Percentiles rank a stretch among this genome's conserved stretches.
These are phyloP conservation scores for Xanthoceras sorbifolium DNA, from an alignment of 345 rosid species.

Conservation along the genomic window DNA sequence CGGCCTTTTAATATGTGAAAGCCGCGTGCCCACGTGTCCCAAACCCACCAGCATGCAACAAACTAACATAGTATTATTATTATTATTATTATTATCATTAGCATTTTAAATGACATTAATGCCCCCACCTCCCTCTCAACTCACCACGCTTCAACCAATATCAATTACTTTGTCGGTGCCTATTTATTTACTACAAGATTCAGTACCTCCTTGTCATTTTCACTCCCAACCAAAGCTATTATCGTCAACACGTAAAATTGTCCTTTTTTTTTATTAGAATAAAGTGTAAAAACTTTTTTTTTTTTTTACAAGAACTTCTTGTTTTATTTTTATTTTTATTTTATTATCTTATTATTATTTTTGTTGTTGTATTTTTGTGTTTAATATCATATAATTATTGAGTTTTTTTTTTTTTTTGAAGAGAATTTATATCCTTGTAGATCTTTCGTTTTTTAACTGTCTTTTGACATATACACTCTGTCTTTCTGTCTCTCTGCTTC, in stretches of 20 bases:
- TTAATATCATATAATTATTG: too few relatives aligned
- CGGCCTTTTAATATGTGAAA: neutral
- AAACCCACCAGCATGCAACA: neutral
- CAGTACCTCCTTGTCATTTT: neutral
- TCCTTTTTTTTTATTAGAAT: too few relatives aligned
- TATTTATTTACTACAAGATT: neutral
- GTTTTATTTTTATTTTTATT: too few relatives aligned
- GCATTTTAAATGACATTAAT: slow-evolving; percentile 8
- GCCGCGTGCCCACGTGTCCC: neutral
- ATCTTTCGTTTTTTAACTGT: neutral
- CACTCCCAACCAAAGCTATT: neutral
- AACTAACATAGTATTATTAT: too few relatives aligned
- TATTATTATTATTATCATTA: too few relatives aligned
- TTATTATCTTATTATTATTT: too few relatives aligned
- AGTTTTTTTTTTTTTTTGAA: too few relatives aligned
- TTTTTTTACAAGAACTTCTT: neutral
- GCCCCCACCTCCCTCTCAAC: neutral
- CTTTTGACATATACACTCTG: neutral
- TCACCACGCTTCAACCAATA: slow-evolving; percentile 6
- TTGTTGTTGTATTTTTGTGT: too few relatives aligned
- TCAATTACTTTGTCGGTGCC: slow-evolving; percentile 18
- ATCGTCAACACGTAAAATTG: neutral
- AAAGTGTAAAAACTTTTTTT: neutral
- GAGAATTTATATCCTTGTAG: too few relatives aligned
- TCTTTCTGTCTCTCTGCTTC: neutral